These are phyloP conservation scores for Prorocentrum cordatum DNA, from an alignment of 169 alveolate species.

Conservation along the genomic window DNA sequence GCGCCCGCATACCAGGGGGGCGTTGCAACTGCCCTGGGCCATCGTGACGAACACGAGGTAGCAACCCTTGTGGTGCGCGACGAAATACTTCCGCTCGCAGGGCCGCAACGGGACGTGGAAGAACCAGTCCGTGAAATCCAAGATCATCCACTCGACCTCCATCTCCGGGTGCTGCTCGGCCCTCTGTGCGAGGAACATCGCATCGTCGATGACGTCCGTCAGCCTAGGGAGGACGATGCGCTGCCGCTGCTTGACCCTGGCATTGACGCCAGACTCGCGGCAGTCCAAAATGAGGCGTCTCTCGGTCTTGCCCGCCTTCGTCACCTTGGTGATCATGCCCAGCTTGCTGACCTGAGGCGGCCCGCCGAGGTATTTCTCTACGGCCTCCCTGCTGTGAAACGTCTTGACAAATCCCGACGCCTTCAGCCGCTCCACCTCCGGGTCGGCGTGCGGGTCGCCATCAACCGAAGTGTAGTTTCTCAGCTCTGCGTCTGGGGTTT, in stretches of 20 bases:
- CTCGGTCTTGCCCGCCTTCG: neutral
- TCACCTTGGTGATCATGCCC: constrained; percentile 38
- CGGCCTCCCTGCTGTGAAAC: neutral
- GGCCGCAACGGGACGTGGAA: constrained; percentile 1
- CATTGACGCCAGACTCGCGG: neutral
- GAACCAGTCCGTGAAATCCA: constrained; percentile 4
- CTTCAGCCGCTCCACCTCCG: neutral
- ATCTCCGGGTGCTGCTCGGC: neutral
- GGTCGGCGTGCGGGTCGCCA: neutral
- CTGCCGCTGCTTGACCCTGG: neutral
- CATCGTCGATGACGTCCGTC: neutral
- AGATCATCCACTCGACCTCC: neutral
- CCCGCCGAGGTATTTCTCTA: neutral
- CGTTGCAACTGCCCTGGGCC: constrained; percentile 7
- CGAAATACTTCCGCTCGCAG: neutral
- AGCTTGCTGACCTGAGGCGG: neutral
- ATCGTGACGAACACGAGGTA: neutral
- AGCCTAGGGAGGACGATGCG: neutral
- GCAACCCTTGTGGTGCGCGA: too few species aligned
- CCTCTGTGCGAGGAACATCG: neutral
- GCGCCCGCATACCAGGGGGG: neutral
- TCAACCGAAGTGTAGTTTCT: neutral
- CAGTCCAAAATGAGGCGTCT: constrained; percentile 2
- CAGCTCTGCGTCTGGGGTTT: neutral
- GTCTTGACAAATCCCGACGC: constrained; percentile 1